Evolutionary conservation across 306 rosid species (phyloP).

Genomic region (Malus domestica): ASM211411v1 NC_041798.1:18570501-18571000

Average conservation of each 20-base stretch:
- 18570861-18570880: neutral
- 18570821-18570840: neutral
- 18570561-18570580: neutral
- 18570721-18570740: slow-evolving; percentile 94
- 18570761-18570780: slow-evolving; percentile 93
- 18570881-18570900: neutral
- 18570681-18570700: slow-evolving; percentile 96
- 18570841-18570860: neutral
- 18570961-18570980: neutral
- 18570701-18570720: slow-evolving; percentile 87
- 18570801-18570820: neutral
- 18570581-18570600: neutral
- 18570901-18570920: neutral
- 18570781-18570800: slow-evolving; percentile 73
- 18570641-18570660: slow-evolving; percentile 41
- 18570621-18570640: neutral
- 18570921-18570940: slow-evolving; percentile 1
- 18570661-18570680: slow-evolving; percentile 99
- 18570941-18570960: neutral
- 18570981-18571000: neutral
- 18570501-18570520: neutral
- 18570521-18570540: neutral
- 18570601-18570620: neutral
- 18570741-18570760: slow-evolving; percentile 98
- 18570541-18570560: neutral